These are phyloP conservation scores for Sherardia arvensis DNA, from an alignment of 257 asterid species.

Conservation along the genomic window DNA sequence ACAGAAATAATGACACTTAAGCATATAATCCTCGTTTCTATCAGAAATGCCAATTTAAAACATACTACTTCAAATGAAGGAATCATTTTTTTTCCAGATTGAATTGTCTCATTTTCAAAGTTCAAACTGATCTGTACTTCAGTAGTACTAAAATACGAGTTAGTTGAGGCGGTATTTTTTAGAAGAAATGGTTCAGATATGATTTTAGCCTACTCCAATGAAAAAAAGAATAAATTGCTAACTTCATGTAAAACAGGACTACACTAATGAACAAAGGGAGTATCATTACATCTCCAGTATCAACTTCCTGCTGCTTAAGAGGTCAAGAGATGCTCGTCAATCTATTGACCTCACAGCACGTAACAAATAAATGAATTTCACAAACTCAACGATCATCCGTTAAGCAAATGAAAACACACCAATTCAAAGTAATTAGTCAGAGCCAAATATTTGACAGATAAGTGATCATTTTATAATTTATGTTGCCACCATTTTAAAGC, in stretches of 20 bases:
- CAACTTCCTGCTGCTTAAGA: background rate
- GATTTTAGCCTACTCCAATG: background rate
- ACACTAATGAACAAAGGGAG: background rate
- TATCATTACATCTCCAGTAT: background rate
- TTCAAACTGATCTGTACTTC: background rate
- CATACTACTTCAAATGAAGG: no score
- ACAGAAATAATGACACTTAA: background rate
- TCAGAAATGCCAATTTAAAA: background rate
- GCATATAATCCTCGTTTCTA: background rate
- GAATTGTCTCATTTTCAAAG: background rate
- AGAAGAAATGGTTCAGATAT: no score
- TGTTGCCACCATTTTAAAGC: background rate
- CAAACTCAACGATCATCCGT: no score
- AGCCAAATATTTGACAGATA: background rate
- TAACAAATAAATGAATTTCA: background rate
- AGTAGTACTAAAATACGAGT: background rate
- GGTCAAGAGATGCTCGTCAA: background rate
- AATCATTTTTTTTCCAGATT: background rate
- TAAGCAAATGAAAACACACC: background rate
- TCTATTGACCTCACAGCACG: background rate
- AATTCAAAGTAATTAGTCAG: background rate
- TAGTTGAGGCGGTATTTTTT: background rate
- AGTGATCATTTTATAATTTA: background rate
- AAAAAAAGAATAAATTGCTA: no score
- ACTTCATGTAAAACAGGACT: background rate